These are phyloP conservation scores for Cercospora canescens DNA, from an alignment of 2,329 filamentous ascomycete genomes.

Conservation along the genomic window DNA sequence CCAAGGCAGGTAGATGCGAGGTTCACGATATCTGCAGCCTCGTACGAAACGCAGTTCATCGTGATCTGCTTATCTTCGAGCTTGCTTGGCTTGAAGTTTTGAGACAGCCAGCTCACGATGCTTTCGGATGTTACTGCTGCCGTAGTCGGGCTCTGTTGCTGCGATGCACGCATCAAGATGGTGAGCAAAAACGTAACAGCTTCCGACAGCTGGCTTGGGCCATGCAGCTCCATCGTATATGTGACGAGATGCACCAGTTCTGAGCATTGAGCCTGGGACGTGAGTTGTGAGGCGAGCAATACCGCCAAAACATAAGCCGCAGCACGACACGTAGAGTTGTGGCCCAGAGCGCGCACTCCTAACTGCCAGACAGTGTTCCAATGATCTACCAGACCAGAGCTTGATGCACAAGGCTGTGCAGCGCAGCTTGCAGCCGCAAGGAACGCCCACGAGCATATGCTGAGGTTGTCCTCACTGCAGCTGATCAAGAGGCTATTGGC, in stretches of 20 bases:
- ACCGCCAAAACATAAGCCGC: constrained; percentile 72
- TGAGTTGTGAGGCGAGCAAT: constrained; percentile 65
- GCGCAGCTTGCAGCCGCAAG: constrained; percentile 69
- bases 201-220: constrained; percentile 77
- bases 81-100: constrained; percentile 72
- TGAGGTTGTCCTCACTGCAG: constrained; percentile 64
- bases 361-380: constrained; percentile 80
- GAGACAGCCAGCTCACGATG: constrained; percentile 78
- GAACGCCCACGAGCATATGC: constrained; percentile 77
- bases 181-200: constrained; percentile 73
- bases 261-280: constrained; percentile 66
- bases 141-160: constrained; percentile 66
- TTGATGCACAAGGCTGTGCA: constrained; percentile 43
- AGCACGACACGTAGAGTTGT: constrained; percentile 70
- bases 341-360: constrained; percentile 68
- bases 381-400: constrained; percentile 43
- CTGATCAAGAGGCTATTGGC: constrained; percentile 19
- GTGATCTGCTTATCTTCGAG: constrained; percentile 65
- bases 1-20: constrained; percentile 72
- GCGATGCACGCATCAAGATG: constrained; percentile 65
- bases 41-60: constrained; percentile 63
- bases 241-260: constrained; percentile 73
- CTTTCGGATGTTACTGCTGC: constrained; percentile 68
- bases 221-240: constrained; percentile 75
- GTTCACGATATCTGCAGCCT: constrained; percentile 65